Evolutionary conservation across 2,329 filamentous ascomycete genomes (phyloP), one percentile per base, ranked within the genome.

Genomic region (Diaporthe sp.): DNA sequence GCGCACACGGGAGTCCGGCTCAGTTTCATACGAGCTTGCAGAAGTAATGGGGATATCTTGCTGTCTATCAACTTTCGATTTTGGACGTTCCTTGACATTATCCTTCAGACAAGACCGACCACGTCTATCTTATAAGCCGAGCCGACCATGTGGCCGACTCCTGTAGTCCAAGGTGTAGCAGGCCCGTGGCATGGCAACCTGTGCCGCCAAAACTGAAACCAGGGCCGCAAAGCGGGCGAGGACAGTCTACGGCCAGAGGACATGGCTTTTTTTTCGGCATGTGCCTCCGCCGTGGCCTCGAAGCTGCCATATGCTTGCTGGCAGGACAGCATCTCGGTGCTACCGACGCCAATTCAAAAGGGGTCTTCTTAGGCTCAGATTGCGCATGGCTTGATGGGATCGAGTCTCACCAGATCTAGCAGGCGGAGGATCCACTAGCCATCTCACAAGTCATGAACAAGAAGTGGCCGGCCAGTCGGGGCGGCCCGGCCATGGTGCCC

Each of bases 351-450:
- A 75, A 31, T 28, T 68, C 73, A 31, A 58, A 75, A 69, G 39
- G 46, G 61, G 73, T 53, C 51, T 70, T 74, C 68, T 76, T 76
- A 75, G 75, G 73, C 75, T 75, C 74, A 70, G 73, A 73, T 76
- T 55, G 49, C 73, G 73, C 73, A 73, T 76, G 73, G 74, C 61
- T 76, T 59, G 44, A 72, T 44, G 55, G 75, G 74, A 74, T 74
- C 72, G 58, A 44, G 73, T 76, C 62, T 75, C 73, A 76, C 75
- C 46, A 75, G 75, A 75, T 75, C 75, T 70, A 37, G 75, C 73
- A 73, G 59, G 61, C 62, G 46, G 49, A 73, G 49, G 37, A 57
- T 22, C 17, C 46, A 65, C 71, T 73, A 65, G 25, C 28, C 37
- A 55, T 65, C 49, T 57, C 55, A 39, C n/a, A 37, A 37, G 59